Percentiles rank a stretch among this genome's conserved stretches.
Conservation (phyloP, 1,284 basidiomycete genomes). For the Coniophora puteana region DNA sequence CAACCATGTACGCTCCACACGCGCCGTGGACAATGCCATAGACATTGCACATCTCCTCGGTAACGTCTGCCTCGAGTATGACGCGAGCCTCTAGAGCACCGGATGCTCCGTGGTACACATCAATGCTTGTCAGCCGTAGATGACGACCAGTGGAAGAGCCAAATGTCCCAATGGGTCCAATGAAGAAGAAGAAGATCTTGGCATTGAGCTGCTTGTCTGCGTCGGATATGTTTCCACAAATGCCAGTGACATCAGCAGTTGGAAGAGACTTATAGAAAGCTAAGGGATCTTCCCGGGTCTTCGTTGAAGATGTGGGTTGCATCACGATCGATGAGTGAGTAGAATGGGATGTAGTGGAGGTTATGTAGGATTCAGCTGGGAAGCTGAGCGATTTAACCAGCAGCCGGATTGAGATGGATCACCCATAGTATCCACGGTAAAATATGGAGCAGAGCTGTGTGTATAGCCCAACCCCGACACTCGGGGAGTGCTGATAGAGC, state of each 20-base stretch:
- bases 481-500: too few relatives aligned
- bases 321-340: too few relatives aligned
- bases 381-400: too few relatives aligned
- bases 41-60: slow-evolving; percentile 37
- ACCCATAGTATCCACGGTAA: too few relatives aligned
- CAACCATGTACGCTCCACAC: slow-evolving; percentile 42
- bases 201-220: slow-evolving; percentile 32
- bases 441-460: too few relatives aligned
- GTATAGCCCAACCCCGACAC: too few relatives aligned
- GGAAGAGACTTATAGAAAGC: background rate
- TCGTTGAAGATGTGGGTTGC: background rate
- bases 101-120: slow-evolving; percentile 12
- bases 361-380: too few relatives aligned
- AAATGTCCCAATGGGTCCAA: slow-evolving; percentile 27
- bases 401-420: too few relatives aligned
- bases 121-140: slow-evolving; percentile 25
- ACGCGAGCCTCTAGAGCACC: background rate
- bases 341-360: too few relatives aligned
- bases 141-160: slow-evolving; percentile 34
- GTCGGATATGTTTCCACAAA: slow-evolving; percentile 35
- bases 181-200: slow-evolving; percentile 33
- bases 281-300: background rate
- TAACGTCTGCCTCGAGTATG: background rate
- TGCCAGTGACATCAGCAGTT: slow-evolving; percentile 22
- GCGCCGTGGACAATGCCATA: slow-evolving; percentile 38